Percentiles rank a stretch among this genome's conserved stretches.
Evolutionary conservation across 139 green algal genomes (phyloP).

Genomic region (Parachlorella kessleri): DNA sequence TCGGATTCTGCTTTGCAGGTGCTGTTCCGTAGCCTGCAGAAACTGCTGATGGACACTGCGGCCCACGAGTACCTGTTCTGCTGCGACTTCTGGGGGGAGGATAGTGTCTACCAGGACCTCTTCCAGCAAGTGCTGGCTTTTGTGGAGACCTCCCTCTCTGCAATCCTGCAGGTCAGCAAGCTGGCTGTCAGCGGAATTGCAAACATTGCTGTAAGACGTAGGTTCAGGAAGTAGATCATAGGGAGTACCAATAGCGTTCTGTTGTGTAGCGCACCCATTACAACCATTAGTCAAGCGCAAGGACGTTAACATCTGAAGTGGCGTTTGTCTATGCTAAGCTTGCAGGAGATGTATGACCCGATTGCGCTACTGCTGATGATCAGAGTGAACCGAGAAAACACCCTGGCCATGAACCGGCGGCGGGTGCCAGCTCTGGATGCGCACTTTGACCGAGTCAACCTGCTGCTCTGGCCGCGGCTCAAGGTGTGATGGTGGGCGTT

Average conservation of each 20-base stretch:
- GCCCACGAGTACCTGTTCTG: slow-evolving; percentile 94
- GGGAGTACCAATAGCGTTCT: no score
- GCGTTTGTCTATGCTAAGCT: background rate
- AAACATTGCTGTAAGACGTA: no score
- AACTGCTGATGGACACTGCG: slow-evolving; percentile 95
- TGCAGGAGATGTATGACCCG: slow-evolving; percentile 74
- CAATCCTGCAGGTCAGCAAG: slow-evolving; percentile 52
- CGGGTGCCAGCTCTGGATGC: slow-evolving; percentile 87
- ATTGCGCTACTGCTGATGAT: slow-evolving; percentile 95
- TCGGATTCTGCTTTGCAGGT: slow-evolving; percentile 64
- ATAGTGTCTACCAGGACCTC: slow-evolving; percentile 78
- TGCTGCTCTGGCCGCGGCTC: slow-evolving; percentile 92
- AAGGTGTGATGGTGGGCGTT: slow-evolving; percentile 66
- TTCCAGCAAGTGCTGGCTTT: slow-evolving; percentile 73
- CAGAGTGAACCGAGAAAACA: slow-evolving; percentile 87
- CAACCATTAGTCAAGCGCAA: no score
- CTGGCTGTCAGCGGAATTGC: no score
- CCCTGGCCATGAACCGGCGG: slow-evolving; percentile 74
- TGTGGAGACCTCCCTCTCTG: slow-evolving; percentile 71
- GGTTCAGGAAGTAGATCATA: no score
- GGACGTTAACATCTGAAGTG: no score
- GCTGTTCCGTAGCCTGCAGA: slow-evolving; percentile 91
- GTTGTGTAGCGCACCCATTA: no score
- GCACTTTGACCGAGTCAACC: slow-evolving; percentile 93
- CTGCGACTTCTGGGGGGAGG: slow-evolving; percentile 90